Evolutionary conservation across 2,329 filamentous ascomycete genomes (phyloP), one percentile per base, ranked within the genome.

Genomic region (Calcarisporium arbuscula): DNA sequence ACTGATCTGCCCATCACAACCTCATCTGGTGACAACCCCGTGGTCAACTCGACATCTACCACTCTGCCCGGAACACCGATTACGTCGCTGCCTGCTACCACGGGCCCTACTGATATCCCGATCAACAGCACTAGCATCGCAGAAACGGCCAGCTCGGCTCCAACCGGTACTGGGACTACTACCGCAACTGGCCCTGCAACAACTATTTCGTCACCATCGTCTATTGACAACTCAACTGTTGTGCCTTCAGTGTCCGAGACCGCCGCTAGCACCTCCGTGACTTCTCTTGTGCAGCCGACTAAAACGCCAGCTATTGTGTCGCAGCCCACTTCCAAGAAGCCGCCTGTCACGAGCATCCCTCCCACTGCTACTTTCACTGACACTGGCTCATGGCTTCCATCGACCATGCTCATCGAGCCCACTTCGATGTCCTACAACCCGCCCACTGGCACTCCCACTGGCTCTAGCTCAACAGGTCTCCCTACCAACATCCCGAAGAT

Each of bases 401-500:
- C 77, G 1, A 80, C 75, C 15, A 77, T 85, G 32, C 61, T 81
- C 11, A 67, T 75, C 27, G 74, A 77, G 47, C 45, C 58, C 19
- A 63, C 65, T 38, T 46, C 64, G 33, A 48, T 57, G 47, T 61
- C 57, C 5, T 61, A 50, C 25, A 39, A 43, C 4, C 36, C 47
- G 3, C 49, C 57, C 4, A 54, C 55, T 3, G 48, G 52, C 11
- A 52, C 48, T 5, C 47, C 57, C 6, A 58, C 63, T 9, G 64
- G 64, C 0, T 62, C 68, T 3, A 65, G 61, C 6, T 52, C 65
- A 1, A 71, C 68, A 14, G 69, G 70, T 16, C 65, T 87, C 35
- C 81, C 85, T 1, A 74, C 77, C 0, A 67, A 68, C 22, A 69
- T 94, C 39, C 88, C 88, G 15, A 77, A 77, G 50, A 74, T 85